A percentile compares a stretch with the other conserved stretches of the same genome.
Conservation (phyloP, 164 flowering plant species). For the Buxus sempervirens region DNA sequence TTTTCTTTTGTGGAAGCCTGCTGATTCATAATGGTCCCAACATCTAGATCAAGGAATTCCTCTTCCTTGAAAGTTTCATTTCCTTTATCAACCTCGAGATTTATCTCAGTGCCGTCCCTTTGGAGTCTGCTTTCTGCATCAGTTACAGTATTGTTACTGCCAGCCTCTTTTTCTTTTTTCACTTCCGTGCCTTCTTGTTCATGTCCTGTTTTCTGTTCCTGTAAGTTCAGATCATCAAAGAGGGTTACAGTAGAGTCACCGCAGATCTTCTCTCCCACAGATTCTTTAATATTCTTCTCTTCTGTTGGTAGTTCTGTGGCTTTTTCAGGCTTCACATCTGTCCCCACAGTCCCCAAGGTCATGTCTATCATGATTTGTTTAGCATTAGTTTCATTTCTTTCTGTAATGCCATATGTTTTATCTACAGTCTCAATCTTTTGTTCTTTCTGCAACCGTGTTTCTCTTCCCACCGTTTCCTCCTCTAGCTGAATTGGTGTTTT, state of each 20-base stretch:
- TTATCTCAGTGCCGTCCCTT: neutral
- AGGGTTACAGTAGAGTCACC: neutral
- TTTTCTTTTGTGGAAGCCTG: slow-evolving; percentile 13
- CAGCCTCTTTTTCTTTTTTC: neutral
- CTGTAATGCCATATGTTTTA: neutral
- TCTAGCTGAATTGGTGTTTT: slow-evolving; percentile 8
- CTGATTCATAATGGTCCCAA: slow-evolving; percentile 3
- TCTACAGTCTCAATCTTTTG: slow-evolving; percentile 5
- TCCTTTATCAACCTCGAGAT: neutral
- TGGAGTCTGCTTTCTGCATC: neutral
- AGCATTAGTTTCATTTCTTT: neutral
- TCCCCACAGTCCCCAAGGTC: slow-evolving; percentile 1
- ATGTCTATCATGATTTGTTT: slow-evolving; percentile 5
- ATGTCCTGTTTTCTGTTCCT: slow-evolving; percentile 4
- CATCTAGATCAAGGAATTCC: neutral
- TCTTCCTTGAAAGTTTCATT: slow-evolving; percentile 4
- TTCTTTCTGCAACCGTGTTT: slow-evolving; percentile 14
- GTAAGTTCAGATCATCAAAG: neutral
- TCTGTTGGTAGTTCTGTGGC: slow-evolving; percentile 6
- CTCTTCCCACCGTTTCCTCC: slow-evolving; percentile 10
- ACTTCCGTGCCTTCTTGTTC: neutral
- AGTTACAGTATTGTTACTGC: neutral
- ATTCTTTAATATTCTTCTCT: slow-evolving; percentile 3
- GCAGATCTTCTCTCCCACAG: neutral
- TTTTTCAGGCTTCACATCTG: slow-evolving; percentile 3